Evolutionary conservation across 2,329 filamentous ascomycete species (phyloP).

Genomic region (Ambrosiella xylebori): DNA sequence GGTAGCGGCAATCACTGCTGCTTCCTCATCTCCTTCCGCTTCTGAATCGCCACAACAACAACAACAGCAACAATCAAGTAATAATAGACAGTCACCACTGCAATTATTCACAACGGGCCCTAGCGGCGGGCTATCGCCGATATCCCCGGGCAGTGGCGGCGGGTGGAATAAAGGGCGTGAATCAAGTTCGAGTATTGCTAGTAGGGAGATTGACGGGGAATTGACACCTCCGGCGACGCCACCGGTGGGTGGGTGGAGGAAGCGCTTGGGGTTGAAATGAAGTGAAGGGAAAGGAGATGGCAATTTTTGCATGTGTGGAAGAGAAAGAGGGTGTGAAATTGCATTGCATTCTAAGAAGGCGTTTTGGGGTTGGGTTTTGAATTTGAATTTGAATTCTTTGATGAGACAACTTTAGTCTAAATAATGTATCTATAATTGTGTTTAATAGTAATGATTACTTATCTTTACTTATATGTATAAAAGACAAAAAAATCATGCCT

Average conservation of each 20-base stretch:
- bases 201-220: neutral
- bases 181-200: neutral
- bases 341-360: neutral
- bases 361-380: neutral
- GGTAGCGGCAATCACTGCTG: neutral
- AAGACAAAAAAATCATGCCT: neutral
- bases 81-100: no score
- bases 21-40: neutral
- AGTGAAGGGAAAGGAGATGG: neutral
- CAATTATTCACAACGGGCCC: no score
- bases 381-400: neutral
- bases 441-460: neutral
- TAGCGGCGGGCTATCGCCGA: neutral
- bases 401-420: neutral
- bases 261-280: neutral
- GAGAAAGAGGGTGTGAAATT: neutral
- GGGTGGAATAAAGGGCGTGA: neutral
- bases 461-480: neutral
- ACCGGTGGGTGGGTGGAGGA: constrained; percentile 13
- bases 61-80: no score
- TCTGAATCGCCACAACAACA: neutral
- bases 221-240: constrained; percentile 19
- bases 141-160: neutral
- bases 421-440: neutral
- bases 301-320: neutral